Conservation (phyloP, 345 rosid species). For the Rhizophora mangle region DNA sequence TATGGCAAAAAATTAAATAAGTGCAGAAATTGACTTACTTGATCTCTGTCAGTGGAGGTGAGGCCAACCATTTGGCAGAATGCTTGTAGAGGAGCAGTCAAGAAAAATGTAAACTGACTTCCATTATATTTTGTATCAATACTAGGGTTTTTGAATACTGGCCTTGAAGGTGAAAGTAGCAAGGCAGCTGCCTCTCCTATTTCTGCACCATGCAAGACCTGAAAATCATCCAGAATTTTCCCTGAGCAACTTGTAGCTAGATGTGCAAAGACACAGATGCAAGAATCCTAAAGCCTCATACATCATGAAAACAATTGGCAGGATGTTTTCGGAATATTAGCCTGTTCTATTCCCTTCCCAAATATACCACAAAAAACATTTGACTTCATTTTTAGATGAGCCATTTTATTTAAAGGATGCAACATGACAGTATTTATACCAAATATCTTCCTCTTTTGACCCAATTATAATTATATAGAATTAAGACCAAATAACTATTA, state of each 20-base stretch:
- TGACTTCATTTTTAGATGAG: no score
- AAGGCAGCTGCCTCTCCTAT: conserved; percentile 88
- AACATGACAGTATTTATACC: background rate
- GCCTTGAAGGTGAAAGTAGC: conserved; percentile 79
- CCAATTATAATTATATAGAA: no score
- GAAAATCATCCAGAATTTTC: conserved; percentile 24
- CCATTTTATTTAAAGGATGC: background rate
- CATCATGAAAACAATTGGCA: no score
- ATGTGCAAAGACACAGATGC: no score
- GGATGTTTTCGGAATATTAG: no score
- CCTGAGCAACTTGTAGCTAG: conserved; percentile 12
- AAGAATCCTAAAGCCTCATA: no score
- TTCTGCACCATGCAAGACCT: conserved; percentile 87
- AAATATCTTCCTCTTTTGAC: background rate
- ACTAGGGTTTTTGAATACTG: conserved; percentile 45
- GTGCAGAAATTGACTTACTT: conserved; percentile 41
- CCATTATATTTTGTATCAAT: conserved; percentile 44
- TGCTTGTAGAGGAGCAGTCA: conserved; percentile 86
- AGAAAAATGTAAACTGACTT: conserved; percentile 92
- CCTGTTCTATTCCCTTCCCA: no score
- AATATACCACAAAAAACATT: no score
- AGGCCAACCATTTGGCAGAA: conserved; percentile 78
- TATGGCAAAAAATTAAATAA: background rate
- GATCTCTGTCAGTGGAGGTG: conserved; percentile 38
- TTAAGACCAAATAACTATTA: no score